Conservation (phyloP, 2,329 filamentous ascomycete genomes). For the Scortechinia acanthostroma region DNA sequence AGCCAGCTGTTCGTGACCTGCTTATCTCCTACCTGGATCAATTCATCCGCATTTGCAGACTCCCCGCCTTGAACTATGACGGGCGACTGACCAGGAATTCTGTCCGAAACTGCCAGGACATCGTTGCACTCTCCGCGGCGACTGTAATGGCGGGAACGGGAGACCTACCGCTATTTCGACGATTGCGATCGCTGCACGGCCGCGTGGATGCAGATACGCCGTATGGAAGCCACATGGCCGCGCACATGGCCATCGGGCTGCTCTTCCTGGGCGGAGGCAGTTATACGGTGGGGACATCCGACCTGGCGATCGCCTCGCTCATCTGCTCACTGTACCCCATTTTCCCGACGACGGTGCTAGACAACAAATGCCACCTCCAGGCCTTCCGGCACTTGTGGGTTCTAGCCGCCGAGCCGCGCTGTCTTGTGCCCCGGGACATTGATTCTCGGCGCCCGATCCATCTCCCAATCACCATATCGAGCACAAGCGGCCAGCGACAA, state of each 20-base stretch:
- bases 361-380: constrained; percentile 90
- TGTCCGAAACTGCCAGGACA: constrained; percentile 83
- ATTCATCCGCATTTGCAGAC: constrained; percentile 70
- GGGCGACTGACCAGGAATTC: constrained; percentile 76
- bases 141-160: constrained; percentile 95
- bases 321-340: constrained; percentile 90
- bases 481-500: constrained; percentile 50
- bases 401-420: constrained; percentile 80
- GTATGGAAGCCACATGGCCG: constrained; percentile 88
- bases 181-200: constrained; percentile 80
- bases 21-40: constrained; percentile 79
- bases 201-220: constrained; percentile 76
- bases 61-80: constrained; percentile 62
- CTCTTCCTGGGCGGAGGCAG: constrained; percentile 90
- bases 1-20: constrained; percentile 68
- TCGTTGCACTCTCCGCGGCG: constrained; percentile 73
- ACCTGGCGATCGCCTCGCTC: constrained; percentile 77
- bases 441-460: constrained; percentile 75
- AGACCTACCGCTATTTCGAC: constrained; percentile 76
- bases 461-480: constrained; percentile 61
- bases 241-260: constrained; percentile 83
- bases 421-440: constrained; percentile 79
- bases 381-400: constrained; percentile 98
- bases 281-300: constrained; percentile 81
- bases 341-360: constrained; percentile 80